Evolutionary conservation across 768 basidiomycete species (phyloP).

Genomic region (Cytidiella melzeri): DNA sequence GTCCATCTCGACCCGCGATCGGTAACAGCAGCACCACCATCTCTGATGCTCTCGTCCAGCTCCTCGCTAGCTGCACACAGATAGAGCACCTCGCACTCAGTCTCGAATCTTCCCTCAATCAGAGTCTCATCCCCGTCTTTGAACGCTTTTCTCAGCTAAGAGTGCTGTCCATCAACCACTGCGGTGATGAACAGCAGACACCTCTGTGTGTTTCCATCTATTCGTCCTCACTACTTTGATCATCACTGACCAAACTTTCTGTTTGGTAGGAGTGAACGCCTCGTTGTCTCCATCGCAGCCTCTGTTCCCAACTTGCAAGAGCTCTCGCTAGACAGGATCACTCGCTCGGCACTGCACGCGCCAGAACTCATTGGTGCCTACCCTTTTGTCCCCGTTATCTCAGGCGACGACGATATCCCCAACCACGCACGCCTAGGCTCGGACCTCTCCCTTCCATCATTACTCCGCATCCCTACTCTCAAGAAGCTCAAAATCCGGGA

Average conservation of each 20-base stretch:
- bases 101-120: conserved; percentile 44
- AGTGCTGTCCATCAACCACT: conserved; percentile 43
- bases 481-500: conserved; percentile 58
- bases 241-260: conserved; percentile 12
- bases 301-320: conserved; percentile 48
- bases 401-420: conserved; percentile 56
- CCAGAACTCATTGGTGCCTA: conserved; percentile 48
- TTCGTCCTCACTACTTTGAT: conserved; percentile 8
- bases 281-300: conserved; percentile 63
- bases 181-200: conserved; percentile 28
- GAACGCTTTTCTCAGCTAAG: conserved; percentile 36
- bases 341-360: conserved; percentile 62
- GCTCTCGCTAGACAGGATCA: conserved; percentile 56
- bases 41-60: conserved; percentile 43
- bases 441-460: conserved; percentile 56
- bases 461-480: conserved; percentile 58
- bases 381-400: conserved; percentile 54
- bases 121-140: conserved; percentile 45
- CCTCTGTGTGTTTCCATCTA: conserved; percentile 30
- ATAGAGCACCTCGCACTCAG: conserved; percentile 42
- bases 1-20: conserved; percentile 10
- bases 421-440: conserved; percentile 43
- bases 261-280: conserved; percentile 52
- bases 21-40: conserved; percentile 5
- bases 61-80: conserved; percentile 45